A percentile compares a stretch with the other conserved stretches of the same genome.
Conservation (phyloP, 2,329 filamentous ascomycete species). For the Nemania serpens region DNA sequence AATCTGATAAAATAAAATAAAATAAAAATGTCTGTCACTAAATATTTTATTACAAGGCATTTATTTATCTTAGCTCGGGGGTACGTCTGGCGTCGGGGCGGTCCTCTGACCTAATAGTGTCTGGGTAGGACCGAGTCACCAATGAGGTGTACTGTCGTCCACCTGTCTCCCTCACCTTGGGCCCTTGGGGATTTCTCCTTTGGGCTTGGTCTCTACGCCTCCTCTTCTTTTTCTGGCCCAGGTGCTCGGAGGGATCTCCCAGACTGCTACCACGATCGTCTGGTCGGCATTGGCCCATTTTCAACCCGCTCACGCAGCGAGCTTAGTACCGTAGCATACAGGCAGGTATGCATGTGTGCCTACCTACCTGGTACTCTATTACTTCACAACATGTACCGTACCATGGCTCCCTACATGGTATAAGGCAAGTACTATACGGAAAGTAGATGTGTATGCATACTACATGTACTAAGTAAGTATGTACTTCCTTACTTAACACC, state of each 20-base stretch:
- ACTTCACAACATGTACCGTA: neutral
- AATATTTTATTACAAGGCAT: neutral
- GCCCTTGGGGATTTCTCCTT: constrained; percentile 31
- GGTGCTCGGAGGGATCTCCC: constrained; percentile 21
- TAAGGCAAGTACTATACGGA: too few species aligned
- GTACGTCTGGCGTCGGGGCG: neutral
- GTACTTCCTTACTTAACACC: too few species aligned
- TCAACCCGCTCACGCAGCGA: too few species aligned
- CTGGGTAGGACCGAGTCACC: constrained; percentile 20
- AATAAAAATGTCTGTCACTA: constrained; percentile 2
- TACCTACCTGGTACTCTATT: too few species aligned
- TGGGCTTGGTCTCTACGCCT: constrained; percentile 30
- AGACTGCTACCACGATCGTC: constrained; percentile 6
- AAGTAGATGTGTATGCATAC: too few species aligned
- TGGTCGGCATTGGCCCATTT: constrained; percentile 25
- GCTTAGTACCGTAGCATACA: too few species aligned
- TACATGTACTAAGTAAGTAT: too few species aligned
- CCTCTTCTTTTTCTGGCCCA: constrained; percentile 30
- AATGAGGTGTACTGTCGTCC: constrained; percentile 35
- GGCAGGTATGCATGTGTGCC: too few species aligned
- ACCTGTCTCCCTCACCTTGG: constrained; percentile 34
- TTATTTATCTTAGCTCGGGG: neutral
- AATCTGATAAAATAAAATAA: constrained; percentile 17
- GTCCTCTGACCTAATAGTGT: constrained; percentile 5
- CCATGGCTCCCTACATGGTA: too few species aligned